These are phyloP conservation scores for Phytophthora pluvialis DNA, from an alignment of 352 stramenopile genomes.

Conservation along the genomic window DNA sequence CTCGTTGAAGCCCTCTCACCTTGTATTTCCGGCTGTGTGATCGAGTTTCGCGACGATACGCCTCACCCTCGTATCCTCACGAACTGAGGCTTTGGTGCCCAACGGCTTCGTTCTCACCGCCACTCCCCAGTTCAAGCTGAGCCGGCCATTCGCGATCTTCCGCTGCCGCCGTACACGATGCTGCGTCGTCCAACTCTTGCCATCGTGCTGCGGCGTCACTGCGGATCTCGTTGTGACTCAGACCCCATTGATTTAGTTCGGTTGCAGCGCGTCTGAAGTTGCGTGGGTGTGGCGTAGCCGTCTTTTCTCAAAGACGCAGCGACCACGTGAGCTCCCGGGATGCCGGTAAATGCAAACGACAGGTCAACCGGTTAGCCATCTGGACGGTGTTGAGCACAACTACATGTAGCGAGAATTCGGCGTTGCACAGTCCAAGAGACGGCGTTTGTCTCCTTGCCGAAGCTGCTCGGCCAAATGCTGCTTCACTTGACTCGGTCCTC, in stretches of 20 bases:
- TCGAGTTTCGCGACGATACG: background rate
- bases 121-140: conserved; percentile 38
- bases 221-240: conserved; percentile 48
- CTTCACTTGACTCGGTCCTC: background rate
- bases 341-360: conserved; percentile 51
- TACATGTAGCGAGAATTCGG: conserved; percentile 18
- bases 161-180: conserved; percentile 13
- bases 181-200: conserved; percentile 10
- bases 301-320: conserved; percentile 43
- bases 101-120: conserved; percentile 10
- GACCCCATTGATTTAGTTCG: conserved; percentile 40
- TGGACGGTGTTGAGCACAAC: conserved; percentile 43
- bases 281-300: conserved; percentile 38
- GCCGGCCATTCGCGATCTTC: conserved; percentile 18
- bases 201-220: conserved; percentile 24
- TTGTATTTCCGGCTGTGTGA: conserved; percentile 18
- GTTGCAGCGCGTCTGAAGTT: conserved; percentile 43
- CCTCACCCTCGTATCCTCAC: background rate
- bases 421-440: conserved; percentile 22
- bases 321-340: conserved; percentile 38
- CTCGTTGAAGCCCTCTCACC: background rate
- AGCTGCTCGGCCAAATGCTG: conserved; percentile 21
- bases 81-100: background rate
- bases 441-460: conserved; percentile 12
- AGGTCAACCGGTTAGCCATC: conserved; percentile 38